Percentiles rank a stretch among this genome's conserved stretches.
Evolutionary conservation across 768 basidiomycete genomes (phyloP).

Genomic region (Lentinula edodes): DNA sequence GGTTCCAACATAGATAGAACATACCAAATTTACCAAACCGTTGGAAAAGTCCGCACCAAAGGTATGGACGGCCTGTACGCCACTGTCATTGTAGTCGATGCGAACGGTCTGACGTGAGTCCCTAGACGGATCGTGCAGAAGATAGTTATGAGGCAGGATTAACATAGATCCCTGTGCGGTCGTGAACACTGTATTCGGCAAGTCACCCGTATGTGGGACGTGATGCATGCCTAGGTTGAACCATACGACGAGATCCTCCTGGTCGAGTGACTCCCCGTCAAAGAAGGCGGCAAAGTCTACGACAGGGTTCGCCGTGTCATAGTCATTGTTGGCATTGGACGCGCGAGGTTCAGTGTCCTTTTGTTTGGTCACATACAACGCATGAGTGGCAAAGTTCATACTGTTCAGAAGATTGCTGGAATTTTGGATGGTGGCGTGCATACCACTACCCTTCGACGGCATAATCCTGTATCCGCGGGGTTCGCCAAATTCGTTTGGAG

Average conservation of each 20-base stretch:
- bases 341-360: slow-evolving; percentile 46
- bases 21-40: slow-evolving; percentile 14
- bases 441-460: slow-evolving; percentile 35
- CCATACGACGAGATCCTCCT: slow-evolving; percentile 46
- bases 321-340: slow-evolving; percentile 43
- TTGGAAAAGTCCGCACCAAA: slow-evolving; percentile 13
- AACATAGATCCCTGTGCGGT: slow-evolving; percentile 16
- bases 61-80: slow-evolving; percentile 14
- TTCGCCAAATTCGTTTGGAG: slow-evolving; percentile 40
- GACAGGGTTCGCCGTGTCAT: slow-evolving; percentile 42
- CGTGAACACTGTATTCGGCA: slow-evolving; percentile 18
- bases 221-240: slow-evolving; percentile 27
- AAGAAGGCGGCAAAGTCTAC: slow-evolving; percentile 49
- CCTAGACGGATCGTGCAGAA: slow-evolving; percentile 15
- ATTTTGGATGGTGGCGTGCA: slow-evolving; percentile 23
- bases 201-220: slow-evolving; percentile 17
- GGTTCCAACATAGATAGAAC: background rate
- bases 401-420: slow-evolving; percentile 36
- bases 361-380: slow-evolving; percentile 38
- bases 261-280: slow-evolving; percentile 41
- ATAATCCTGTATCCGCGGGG: slow-evolving; percentile 45
- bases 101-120: slow-evolving; percentile 13
- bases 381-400: slow-evolving; percentile 48
- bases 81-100: slow-evolving; percentile 14
- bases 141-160: slow-evolving; percentile 16